Conservation (phyloP, 2,329 filamentous ascomycete species). For the Talaromyces amestolkiae region DNA sequence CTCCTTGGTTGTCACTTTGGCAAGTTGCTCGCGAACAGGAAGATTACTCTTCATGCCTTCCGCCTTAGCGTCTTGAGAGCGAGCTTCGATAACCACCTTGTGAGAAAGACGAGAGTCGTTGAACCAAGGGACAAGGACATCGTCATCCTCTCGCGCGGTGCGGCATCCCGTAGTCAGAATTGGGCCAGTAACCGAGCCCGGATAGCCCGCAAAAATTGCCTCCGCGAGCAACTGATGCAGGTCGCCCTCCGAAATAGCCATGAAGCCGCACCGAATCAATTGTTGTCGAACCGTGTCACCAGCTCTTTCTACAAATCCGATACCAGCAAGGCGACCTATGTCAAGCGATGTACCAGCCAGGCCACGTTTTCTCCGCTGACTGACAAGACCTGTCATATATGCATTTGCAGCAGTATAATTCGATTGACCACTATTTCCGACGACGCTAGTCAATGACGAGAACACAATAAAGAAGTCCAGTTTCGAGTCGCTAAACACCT, state of each 20-base stretch:
- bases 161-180: background rate
- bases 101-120: background rate
- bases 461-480: conserved; percentile 17
- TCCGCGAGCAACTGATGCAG: background rate
- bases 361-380: conserved; percentile 16
- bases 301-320: background rate
- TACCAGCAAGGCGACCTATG: conserved; percentile 24
- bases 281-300: background rate
- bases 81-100: background rate
- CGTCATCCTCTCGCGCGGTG: background rate
- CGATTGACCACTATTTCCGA: conserved; percentile 8
- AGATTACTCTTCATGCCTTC: background rate
- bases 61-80: background rate
- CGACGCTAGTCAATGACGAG: background rate
- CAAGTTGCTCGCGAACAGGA: background rate
- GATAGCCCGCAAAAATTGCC: background rate
- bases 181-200: background rate
- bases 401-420: conserved; percentile 20
- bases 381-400: conserved; percentile 23
- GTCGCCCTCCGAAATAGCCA: background rate
- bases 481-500: conserved; percentile 19
- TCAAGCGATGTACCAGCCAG: conserved; percentile 26
- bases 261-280: background rate
- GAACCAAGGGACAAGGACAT: background rate
- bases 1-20: background rate